Base-by-base conservation (phyloP, 1,284 basidiomycete genomes). In the Cystobasidium pallidum region DNA sequence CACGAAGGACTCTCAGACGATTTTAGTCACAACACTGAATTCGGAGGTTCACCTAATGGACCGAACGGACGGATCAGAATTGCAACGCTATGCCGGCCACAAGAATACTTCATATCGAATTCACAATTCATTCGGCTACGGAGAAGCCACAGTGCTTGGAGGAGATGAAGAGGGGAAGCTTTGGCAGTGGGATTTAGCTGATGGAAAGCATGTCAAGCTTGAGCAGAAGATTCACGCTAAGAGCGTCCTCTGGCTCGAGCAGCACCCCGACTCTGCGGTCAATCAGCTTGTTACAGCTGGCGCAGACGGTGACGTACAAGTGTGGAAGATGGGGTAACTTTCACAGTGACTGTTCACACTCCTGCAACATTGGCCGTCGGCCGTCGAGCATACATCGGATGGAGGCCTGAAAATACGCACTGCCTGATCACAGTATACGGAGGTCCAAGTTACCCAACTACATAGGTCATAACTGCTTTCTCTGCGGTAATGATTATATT, bases 171-270 rank as follows among this genome's bases (percentile, higher is more conserved):
- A 88, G 3, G 96, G 96, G 0, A 82, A 82, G 72, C 83, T 99
- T 4, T 94, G 91, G 89, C 88, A 87, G 45, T 99, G 95, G 94
- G 92, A 95, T 78, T 83, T 97, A 66, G 85, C 96, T 32, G 89
- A 92, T 80, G 92, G 92, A 81, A 78, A 88, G 84, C 30, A 11
- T 21, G 39, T 43, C 24, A 55, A 21, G 15, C 24, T 24, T 36
- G 34, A 41, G 21, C 24, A 43, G 13, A 71, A 62, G 24, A 59
- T 41, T 19, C 51, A 36, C 70, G 84, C 88, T 58, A 92, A 90
- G 80, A 86, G 91, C 28, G 88, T 98, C 52, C 90, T 92, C 17
- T 96, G 93, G 91, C 88, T 91, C 0, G 92, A 95, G 80, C 86
- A 90, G 75, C 89, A 93, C 81, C 92, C 91, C 2, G 86, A 74